phyloP scores from a whole-genome alignment of 257 asterid species.

The Misopates orontium region DNA sequence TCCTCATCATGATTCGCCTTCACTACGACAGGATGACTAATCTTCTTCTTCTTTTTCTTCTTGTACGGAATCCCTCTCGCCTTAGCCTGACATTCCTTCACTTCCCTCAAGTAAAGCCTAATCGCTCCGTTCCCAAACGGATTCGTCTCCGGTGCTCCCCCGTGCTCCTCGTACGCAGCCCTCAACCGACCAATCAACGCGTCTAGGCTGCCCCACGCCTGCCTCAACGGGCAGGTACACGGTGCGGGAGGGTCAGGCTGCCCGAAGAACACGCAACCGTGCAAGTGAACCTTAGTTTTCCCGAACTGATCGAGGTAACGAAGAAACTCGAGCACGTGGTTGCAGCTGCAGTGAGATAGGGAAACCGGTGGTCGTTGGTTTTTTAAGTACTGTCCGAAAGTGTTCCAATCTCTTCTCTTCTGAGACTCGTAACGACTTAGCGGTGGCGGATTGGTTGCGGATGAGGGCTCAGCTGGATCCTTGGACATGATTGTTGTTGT shows the following conservation, averaged over 20 bases:
- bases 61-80: constrained; percentile 46
- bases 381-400: constrained; percentile 45
- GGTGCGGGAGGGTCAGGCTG: constrained; percentile 52
- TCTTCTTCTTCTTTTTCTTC: constrained; percentile 42
- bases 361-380: constrained; percentile 46
- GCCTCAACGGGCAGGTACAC: constrained; percentile 48
- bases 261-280: constrained; percentile 50
- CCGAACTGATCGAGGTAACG: constrained; percentile 58
- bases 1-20: constrained; percentile 21
- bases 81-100: constrained; percentile 47
- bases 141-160: constrained; percentile 40
- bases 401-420: constrained; percentile 49
- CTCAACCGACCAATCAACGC: constrained; percentile 48
- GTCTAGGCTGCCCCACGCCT: constrained; percentile 59
- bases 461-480: constrained; percentile 20
- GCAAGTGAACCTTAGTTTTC: constrained; percentile 50
- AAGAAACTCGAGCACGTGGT: constrained; percentile 47
- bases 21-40: constrained; percentile 5
- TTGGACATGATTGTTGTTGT: constrained; percentile 28
- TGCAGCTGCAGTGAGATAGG: constrained; percentile 34
- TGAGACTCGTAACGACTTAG: constrained; percentile 56
- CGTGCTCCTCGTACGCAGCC: constrained; percentile 58
- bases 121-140: constrained; percentile 48
- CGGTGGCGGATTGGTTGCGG: constrained; percentile 24
- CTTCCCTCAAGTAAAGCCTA: constrained; percentile 40